Evolutionary conservation across 352 stramenopile species (phyloP).

Genomic region (Phytophthora fragariaefolia): DNA sequence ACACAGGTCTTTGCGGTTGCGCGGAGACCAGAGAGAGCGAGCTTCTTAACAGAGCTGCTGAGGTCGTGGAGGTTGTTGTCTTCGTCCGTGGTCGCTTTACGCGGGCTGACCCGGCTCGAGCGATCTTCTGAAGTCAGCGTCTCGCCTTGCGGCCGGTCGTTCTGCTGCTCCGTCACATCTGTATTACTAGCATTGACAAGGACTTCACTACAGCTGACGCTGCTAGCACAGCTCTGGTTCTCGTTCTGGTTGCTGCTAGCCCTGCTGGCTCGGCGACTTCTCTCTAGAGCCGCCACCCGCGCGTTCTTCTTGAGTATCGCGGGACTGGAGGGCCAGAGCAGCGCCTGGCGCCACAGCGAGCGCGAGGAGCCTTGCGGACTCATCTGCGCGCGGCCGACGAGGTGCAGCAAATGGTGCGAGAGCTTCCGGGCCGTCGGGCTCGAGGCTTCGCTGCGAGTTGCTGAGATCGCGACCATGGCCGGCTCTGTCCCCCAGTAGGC

Average conservation of each 20-base stretch:
- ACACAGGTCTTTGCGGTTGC: slow-evolving; percentile 11
- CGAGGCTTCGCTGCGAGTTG: slow-evolving; percentile 28
- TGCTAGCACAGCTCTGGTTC: slow-evolving; percentile 12
- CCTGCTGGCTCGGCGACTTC: slow-evolving; percentile 10
- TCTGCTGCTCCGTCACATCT: not conserved
- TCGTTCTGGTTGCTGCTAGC: slow-evolving; percentile 36
- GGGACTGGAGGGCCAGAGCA: slow-evolving; percentile 43
- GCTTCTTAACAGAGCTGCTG: slow-evolving; percentile 37
- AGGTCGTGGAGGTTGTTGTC: slow-evolving; percentile 42
- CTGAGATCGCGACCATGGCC: slow-evolving; percentile 39
- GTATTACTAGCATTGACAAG: slow-evolving; percentile 9
- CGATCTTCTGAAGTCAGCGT: not conserved
- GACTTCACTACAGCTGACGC: slow-evolving; percentile 10
- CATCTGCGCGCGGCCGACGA: slow-evolving; percentile 25
- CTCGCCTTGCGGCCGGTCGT: slow-evolving; percentile 26
- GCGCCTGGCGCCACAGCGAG: slow-evolving; percentile 43
- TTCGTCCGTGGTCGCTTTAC: slow-evolving; percentile 20
- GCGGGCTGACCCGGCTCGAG: not conserved
- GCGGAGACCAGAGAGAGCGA: slow-evolving; percentile 28
- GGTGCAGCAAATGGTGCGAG: slow-evolving; percentile 34
- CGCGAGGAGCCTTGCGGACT: slow-evolving; percentile 31
- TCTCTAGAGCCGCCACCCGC: slow-evolving; percentile 24
- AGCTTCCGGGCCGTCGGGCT: slow-evolving; percentile 26
- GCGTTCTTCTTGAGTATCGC: slow-evolving; percentile 45
- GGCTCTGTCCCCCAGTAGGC: slow-evolving; percentile 23